Evolutionary conservation across 2,329 filamentous ascomycete species (phyloP).

Genomic region (Trichoderma koningiopsis): DNA sequence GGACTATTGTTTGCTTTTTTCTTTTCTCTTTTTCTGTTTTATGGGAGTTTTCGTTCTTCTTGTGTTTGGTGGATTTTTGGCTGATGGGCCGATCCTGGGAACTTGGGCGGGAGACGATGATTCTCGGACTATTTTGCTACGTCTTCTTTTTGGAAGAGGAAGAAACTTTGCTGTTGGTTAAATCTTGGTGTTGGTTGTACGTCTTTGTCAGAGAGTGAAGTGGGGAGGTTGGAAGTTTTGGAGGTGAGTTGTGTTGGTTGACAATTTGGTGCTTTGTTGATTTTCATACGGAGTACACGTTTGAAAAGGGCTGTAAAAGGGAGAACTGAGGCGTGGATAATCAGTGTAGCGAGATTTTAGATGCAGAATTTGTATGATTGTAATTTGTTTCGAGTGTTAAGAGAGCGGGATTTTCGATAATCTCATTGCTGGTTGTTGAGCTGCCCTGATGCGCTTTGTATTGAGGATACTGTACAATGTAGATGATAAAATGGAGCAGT

Average conservation of each 20-base stretch:
- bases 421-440: not conserved
- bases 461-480: not conserved
- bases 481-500: not conserved
- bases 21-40: not conserved
- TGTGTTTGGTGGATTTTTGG: not conserved
- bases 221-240: not conserved
- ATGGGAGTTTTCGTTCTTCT: not conserved
- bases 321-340: not conserved
- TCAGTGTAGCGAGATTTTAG: not conserved
- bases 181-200: not conserved
- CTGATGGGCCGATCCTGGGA: not conserved
- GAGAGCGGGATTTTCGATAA: too few species aligned
- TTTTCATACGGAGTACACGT: not conserved
- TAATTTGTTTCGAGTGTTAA: not conserved
- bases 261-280: not conserved
- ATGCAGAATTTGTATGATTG: not conserved
- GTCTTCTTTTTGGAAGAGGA: not conserved
- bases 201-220: not conserved
- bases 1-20: not conserved
- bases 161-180: not conserved
- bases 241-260: not conserved
- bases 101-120: not conserved
- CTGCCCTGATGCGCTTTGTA: not conserved
- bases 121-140: not conserved
- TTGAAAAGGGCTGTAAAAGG: not conserved